A percentile compares a stretch with the other conserved stretches of the same genome.
Evolutionary conservation across 495 filamentous ascomycete species (phyloP).

Genomic region (Neurospora sp.): DNA sequence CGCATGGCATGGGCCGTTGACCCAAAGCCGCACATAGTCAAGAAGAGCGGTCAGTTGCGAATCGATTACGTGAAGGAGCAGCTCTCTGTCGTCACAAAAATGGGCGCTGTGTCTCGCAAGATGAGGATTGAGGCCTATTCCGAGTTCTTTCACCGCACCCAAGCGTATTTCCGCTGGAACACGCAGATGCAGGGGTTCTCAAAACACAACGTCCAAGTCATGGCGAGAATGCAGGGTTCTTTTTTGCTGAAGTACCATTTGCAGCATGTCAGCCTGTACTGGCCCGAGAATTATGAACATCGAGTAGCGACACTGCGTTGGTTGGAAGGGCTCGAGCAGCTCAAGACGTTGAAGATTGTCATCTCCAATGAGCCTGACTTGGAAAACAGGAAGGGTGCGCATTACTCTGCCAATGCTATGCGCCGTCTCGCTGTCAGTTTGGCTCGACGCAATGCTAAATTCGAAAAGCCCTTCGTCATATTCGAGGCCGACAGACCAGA

Average conservation of each 20-base stretch:
- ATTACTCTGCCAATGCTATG: neutral
- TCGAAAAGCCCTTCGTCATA: neutral
- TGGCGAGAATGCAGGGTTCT: neutral
- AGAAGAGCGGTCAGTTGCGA: neutral
- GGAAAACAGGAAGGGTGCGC: neutral
- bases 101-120: neutral
- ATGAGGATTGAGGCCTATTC: neutral
- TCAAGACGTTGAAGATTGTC: neutral
- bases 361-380: neutral
- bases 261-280: neutral
- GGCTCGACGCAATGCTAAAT: neutral
- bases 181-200: neutral
- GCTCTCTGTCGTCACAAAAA: neutral
- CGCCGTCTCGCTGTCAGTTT: neutral
- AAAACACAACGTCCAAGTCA: neutral
- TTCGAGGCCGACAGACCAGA: neutral
- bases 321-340: neutral
- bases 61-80: neutral
- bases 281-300: neutral
- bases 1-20: neutral
- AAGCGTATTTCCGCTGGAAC: neutral
- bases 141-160: neutral
- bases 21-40: neutral
- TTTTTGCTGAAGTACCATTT: neutral
- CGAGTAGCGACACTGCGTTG: neutral